A percentile compares a stretch with the other conserved stretches of the same genome.
These are phyloP conservation scores for Daldinia vernicosa DNA, from an alignment of 495 filamentous ascomycete species.

Conservation along the genomic window DNA sequence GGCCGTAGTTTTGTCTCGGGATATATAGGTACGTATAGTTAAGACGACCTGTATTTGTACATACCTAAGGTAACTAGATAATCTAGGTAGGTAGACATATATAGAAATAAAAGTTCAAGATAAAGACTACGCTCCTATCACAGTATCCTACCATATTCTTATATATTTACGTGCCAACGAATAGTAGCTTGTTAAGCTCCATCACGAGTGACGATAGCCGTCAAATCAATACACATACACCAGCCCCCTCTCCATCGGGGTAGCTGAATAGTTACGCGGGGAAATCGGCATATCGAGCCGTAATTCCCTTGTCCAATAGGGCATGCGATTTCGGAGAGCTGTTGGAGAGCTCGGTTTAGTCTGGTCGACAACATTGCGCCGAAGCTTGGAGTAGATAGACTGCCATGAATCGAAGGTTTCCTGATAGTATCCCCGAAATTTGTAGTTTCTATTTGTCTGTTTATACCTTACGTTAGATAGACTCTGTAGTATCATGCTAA, in stretches of 20 bases:
- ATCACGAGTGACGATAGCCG: constrained; percentile 15
- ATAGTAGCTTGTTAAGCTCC: constrained; percentile 6
- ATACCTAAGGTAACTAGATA: neutral
- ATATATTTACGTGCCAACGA: constrained; percentile 6
- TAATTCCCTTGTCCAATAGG: constrained; percentile 18
- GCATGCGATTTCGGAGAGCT: constrained; percentile 33
- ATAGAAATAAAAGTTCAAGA: neutral
- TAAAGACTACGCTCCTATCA: neutral
- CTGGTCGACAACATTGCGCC: constrained; percentile 10
- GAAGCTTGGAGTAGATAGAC: constrained; percentile 14
- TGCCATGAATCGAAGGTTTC: neutral
- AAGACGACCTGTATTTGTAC: neutral
- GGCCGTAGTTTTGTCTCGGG: neutral
- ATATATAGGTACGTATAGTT: neutral
- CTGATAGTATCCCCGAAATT: neutral
- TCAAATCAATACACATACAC: constrained; percentile 20
- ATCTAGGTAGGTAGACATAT: neutral
- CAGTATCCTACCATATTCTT: neutral
- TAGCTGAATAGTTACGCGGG: constrained; percentile 28
- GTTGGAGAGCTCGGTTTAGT: constrained; percentile 20
- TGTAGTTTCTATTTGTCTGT: constrained; percentile 8
- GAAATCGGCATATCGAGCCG: constrained; percentile 33
- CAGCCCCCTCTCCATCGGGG: constrained; percentile 6
- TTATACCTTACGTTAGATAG: constrained; percentile 12
- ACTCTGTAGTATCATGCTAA: neutral